Conservation (phyloP, 495 filamentous ascomycete genomes). For the Aspergillus bridgeri region DNA sequence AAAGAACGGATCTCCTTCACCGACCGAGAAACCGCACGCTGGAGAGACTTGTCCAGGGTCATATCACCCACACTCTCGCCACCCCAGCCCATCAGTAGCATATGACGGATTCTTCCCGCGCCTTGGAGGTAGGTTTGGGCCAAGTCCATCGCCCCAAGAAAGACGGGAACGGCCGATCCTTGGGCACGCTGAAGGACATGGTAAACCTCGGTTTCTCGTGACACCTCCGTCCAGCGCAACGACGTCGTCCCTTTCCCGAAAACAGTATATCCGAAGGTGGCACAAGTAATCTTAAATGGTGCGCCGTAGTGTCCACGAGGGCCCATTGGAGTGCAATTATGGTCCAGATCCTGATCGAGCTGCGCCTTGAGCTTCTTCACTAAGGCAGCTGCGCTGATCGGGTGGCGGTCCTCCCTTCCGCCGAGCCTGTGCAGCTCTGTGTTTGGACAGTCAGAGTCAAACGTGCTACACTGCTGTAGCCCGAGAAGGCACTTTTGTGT, state of each 20-base stretch:
- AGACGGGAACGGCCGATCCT: constrained; percentile 40
- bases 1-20: constrained; percentile 21
- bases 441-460: constrained; percentile 41
- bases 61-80: constrained; percentile 22
- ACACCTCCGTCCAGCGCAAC: constrained; percentile 30
- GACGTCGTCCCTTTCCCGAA: constrained; percentile 44
- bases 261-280: constrained; percentile 43
- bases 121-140: constrained; percentile 33
- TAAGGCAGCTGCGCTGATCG: constrained; percentile 5
- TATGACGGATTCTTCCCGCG: constrained; percentile 41
- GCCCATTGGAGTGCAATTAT: constrained; percentile 22
- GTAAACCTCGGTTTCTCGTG: constrained; percentile 44
- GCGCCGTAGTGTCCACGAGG: constrained; percentile 20
- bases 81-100: constrained; percentile 47
- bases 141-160: constrained; percentile 44
- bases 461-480: constrained; percentile 23
- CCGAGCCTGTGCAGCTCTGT: constrained; percentile 18
- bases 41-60: constrained; percentile 2
- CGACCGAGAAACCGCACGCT: constrained; percentile 11
- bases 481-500: constrained; percentile 41
- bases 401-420: constrained; percentile 7
- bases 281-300: constrained; percentile 40
- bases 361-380: constrained; percentile 19
- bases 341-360: constrained; percentile 29
- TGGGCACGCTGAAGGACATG: constrained; percentile 32